These are phyloP conservation scores for Tolypocladium sp. DNA, from an alignment of 2,329 filamentous ascomycete species.

Conservation along the genomic window DNA sequence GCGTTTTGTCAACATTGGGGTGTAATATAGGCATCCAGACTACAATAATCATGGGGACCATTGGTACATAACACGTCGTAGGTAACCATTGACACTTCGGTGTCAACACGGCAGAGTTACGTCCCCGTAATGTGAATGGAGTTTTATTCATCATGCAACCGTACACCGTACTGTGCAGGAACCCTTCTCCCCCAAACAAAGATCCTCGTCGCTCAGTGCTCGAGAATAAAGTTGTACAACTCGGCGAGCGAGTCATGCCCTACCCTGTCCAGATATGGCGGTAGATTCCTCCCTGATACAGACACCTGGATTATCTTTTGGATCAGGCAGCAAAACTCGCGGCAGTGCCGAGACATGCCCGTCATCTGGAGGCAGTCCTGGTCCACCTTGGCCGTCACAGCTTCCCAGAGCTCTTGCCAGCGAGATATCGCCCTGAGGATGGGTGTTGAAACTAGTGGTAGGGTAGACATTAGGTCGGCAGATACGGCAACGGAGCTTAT, in stretches of 20 bases:
- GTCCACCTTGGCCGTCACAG: not conserved
- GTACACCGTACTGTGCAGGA: no score
- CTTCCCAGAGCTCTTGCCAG: constrained; percentile 12
- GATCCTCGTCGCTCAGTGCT: not conserved
- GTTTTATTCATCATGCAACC: no score
- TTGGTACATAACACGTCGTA: no score
- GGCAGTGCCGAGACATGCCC: constrained; percentile 4
- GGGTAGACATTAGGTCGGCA: constrained; percentile 6
- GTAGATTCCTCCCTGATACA: not conserved
- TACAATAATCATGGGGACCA: not conserved
- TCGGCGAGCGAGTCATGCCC: not conserved
- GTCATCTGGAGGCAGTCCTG: not conserved
- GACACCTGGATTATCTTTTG: not conserved
- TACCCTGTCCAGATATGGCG: not conserved
- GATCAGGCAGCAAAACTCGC: not conserved
- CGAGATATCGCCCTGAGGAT: constrained; percentile 8
- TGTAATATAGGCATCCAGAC: not conserved
- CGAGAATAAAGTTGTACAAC: not conserved
- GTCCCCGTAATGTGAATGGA: not conserved
- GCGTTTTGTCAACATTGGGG: not conserved
- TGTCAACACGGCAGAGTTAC: no score
- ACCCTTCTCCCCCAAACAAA: no score
- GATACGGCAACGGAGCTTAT: constrained; percentile 1
- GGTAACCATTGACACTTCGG: no score
- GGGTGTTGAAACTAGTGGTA: constrained; percentile 3